Evolutionary conservation across 2,329 filamentous ascomycete species (phyloP), one percentile per base, ranked within the genome.

Genomic region (Canariomyces notabilis): DNA sequence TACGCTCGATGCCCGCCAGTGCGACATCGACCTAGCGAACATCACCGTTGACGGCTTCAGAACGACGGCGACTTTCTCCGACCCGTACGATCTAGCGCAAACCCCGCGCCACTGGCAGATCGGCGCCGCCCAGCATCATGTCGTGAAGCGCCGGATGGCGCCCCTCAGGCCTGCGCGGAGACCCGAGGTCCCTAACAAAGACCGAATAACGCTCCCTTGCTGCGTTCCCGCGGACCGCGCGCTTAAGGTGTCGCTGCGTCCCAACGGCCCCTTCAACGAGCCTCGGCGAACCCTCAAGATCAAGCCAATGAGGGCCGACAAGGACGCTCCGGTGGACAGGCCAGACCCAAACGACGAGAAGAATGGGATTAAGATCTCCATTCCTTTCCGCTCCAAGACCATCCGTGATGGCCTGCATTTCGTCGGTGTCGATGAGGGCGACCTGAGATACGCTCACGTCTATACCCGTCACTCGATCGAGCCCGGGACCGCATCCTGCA

Each of bases 341-440:
- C 48, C 55, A 5, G 49, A 49, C 44, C 51, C 39, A 4, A 48
- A 44, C 21, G 49, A 49, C 26, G 54, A 50, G 26, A 48, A 58
- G 29, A 56, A 54, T 29, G 57, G 59, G 49, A 64, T 57, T 57
- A 62, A 60, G 53, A 69, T 81, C 32, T 71, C 71, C 37, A 85
- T 96, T 46, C 87, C 93, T 26, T 98, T 95, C 61, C 72, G 75
- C 18, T 80, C 88, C 26, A 80, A 80, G 41, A 80, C 80, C 56
- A 83, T 90, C 41, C 78, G 88, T 37, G 93, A 98, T 63, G 91
- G 89, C 18, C 66, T 97, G 48, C 90, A 96, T 50, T 98, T 96
- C 66, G 87, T 94, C 14, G 90, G 93, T 4, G 78, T 93, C 31
- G 82, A 89, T 36, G 82, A 83, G 46, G 79, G 83, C 41, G 91